Evolutionary conservation across 768 basidiomycete species (phyloP).

Genomic region (Leccinellum albellum): DNA sequence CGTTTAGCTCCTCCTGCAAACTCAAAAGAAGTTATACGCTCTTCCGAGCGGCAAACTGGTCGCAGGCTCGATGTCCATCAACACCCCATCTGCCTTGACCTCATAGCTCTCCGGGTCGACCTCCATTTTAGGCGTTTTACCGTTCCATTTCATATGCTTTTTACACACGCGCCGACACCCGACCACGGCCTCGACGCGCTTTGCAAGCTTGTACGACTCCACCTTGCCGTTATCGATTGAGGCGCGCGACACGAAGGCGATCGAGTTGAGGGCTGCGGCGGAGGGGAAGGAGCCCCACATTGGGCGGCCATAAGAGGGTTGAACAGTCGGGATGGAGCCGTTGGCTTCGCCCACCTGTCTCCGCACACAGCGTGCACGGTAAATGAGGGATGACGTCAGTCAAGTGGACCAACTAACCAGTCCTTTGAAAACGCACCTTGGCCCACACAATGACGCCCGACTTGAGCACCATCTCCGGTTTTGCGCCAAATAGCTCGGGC

Average conservation of each 20-base stretch:
- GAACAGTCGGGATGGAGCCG: slow-evolving; percentile 92
- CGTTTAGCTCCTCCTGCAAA: slow-evolving; percentile 11
- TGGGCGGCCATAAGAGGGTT: slow-evolving; percentile 79
- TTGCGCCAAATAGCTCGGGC: slow-evolving; percentile 87
- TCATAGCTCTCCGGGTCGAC: slow-evolving; percentile 94
- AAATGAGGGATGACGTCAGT: neutral
- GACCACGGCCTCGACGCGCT: slow-evolving; percentile 70
- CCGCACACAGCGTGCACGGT: neutral
- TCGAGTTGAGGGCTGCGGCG: slow-evolving; percentile 80
- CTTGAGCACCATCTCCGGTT: slow-evolving; percentile 93
- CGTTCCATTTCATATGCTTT: slow-evolving; percentile 93
- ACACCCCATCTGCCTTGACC: slow-evolving; percentile 72
- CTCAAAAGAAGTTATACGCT: slow-evolving; percentile 76
- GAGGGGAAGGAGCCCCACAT: slow-evolving; percentile 89
- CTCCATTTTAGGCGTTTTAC: slow-evolving; percentile 70
- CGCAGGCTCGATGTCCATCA: slow-evolving; percentile 77
- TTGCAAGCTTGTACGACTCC: slow-evolving; percentile 63
- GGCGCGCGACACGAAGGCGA: slow-evolving; percentile 78
- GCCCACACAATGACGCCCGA: slow-evolving; percentile 91
- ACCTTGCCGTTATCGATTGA: slow-evolving; percentile 61
- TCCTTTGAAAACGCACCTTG: slow-evolving; percentile 48
- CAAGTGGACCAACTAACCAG: neutral
- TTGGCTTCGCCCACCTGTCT: slow-evolving; percentile 90
- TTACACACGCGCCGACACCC: slow-evolving; percentile 76
- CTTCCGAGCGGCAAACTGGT: slow-evolving; percentile 61